Base-by-base conservation (phyloP, 768 basidiomycete species). In the Mrakia gelida region DNA sequence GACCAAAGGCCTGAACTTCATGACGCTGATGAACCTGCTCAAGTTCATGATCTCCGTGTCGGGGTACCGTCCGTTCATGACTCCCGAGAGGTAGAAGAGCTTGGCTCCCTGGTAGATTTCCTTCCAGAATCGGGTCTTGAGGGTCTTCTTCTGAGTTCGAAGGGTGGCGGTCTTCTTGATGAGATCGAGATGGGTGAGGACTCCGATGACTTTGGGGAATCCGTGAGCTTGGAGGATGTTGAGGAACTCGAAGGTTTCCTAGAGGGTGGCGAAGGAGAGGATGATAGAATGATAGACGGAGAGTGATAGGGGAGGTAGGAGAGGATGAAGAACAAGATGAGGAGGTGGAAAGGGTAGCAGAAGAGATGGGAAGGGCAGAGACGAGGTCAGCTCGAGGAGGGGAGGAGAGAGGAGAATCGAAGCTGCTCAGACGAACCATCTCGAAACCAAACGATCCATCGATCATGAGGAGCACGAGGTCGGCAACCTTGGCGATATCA, bases 211-310 rank as follows among this genome's bases (percentile, higher is more conserved):
- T 87, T 98, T 99, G 3, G 97, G 97, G 84, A 99, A 96, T 45
- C 97, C 97, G 83, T 99, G 97, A 0, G 94, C 88, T 86, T 98
- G 95, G 34, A 99, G 91, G 81, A 98, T 90, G 81, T 98, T 98
- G 75, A 99, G 91, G 80, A 98, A 98, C 85, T 99, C 97, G 82
- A 99, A 98, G 0, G 94, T 94, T 90, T 98, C 97, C 95, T 98
- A 82, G 26, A 71, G 32, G 9, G 43, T 26, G 18, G 49, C 2
- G 49, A 52, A 52, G 49, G 16, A 10, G 49, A 15, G 45, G 45
- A 10, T 10, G 45, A 45, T 2, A 15, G 45, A 45, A 49, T 10
- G 45, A 15, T 49, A 9, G 45, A 6, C 5, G 41, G 41, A 43
- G 41, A 43, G 30, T 67, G 71, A 13, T 1, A 26, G 63, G 3